Percentiles rank a stretch among this genome's conserved stretches.
Conservation (phyloP, 192 early-diverging fungal genomes). For the Thoreauomyces humboldtii region DNA sequence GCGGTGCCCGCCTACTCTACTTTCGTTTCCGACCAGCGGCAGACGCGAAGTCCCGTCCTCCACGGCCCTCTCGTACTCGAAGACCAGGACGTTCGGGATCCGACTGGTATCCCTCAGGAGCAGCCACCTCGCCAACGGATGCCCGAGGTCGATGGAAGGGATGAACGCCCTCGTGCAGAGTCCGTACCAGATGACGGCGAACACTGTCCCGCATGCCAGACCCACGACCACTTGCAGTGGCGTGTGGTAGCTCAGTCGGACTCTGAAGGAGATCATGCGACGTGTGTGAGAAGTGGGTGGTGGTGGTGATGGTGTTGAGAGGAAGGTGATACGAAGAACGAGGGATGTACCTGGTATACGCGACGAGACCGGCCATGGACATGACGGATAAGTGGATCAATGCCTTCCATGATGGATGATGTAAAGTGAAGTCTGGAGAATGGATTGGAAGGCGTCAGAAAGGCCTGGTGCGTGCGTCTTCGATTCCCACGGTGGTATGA, state of each 20-base stretch:
- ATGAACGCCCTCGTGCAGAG: slow-evolving; percentile 6
- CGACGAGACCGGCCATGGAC: slow-evolving; percentile 34
- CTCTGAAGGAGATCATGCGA: slow-evolving; percentile 45
- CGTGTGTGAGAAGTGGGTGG: too few relatives aligned
- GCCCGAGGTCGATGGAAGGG: slow-evolving; percentile 29
- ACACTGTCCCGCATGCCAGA: slow-evolving; percentile 47
- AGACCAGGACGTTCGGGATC: slow-evolving; percentile 16
- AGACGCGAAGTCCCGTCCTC: too few relatives aligned
- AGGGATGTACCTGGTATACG: slow-evolving; percentile 49
- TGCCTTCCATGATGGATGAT: slow-evolving; percentile 39
- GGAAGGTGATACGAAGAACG: too few relatives aligned
- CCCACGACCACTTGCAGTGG: slow-evolving; percentile 70
- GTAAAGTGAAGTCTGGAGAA: slow-evolving; percentile 21
- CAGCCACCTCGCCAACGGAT: slow-evolving; percentile 18
- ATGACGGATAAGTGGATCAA: slow-evolving; percentile 29
- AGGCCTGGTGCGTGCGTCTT: too few relatives aligned
- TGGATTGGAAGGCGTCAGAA: too few relatives aligned
- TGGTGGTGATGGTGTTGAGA: too few relatives aligned
- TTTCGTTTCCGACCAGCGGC: too few relatives aligned
- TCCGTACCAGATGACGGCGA: slow-evolving; percentile 58
- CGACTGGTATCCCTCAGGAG: slow-evolving; percentile 27
- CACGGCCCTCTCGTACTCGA: slow-evolving; percentile 18
- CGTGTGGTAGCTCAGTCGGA: slow-evolving; percentile 75
- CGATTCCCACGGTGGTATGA: too few relatives aligned
- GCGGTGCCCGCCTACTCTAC: too few relatives aligned